A percentile compares a stretch with the other conserved stretches of the same genome.
Evolutionary conservation across 129 eudicot species (phyloP).

Genomic region (Calendula officinalis): DNA sequence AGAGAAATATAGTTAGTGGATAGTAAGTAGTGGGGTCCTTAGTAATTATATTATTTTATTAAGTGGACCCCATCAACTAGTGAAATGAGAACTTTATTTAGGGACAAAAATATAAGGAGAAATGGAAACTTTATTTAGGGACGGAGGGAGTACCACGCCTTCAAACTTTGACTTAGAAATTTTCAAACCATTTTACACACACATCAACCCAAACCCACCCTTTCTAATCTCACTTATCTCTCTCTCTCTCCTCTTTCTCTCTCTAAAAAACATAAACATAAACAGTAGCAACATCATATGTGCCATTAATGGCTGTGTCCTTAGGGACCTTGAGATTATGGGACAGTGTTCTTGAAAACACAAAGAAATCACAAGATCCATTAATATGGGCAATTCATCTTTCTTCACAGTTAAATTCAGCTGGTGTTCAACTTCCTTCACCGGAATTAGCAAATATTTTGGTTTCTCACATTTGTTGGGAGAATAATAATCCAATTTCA

Average conservation of each 20-base stretch:
- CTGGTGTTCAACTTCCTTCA: slow-evolving; percentile 66
- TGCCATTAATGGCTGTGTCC: slow-evolving; percentile 52
- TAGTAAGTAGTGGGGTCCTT: too few species aligned
- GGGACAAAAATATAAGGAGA: too few species aligned
- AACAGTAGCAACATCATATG: slow-evolving; percentile 11
- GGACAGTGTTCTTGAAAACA: slow-evolving; percentile 62
- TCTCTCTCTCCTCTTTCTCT: slow-evolving; percentile 10
- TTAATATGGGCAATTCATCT: slow-evolving; percentile 76
- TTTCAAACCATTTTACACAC: slow-evolving; percentile 34
- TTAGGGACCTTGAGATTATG: slow-evolving; percentile 41
- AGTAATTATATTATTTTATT: too few species aligned
- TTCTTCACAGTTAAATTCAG: slow-evolving; percentile 59
- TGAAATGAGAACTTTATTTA: too few species aligned
- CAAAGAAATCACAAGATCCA: slow-evolving; percentile 75
- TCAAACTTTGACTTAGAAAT: slow-evolving; percentile 30
- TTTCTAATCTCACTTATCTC: slow-evolving; percentile 2
- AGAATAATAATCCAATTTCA: slow-evolving; percentile 72
- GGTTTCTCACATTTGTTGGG: slow-evolving; percentile 94
- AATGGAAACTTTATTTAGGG: too few species aligned
- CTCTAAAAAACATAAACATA: neutral
- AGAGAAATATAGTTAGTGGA: too few species aligned
- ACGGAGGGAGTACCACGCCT: too few species aligned
- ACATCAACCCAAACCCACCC: slow-evolving; percentile 9
- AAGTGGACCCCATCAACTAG: too few species aligned
- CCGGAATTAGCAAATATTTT: slow-evolving; percentile 63